Base-by-base conservation (phyloP, 306 rosid genomes). In the Malus sylvestris region DNA sequence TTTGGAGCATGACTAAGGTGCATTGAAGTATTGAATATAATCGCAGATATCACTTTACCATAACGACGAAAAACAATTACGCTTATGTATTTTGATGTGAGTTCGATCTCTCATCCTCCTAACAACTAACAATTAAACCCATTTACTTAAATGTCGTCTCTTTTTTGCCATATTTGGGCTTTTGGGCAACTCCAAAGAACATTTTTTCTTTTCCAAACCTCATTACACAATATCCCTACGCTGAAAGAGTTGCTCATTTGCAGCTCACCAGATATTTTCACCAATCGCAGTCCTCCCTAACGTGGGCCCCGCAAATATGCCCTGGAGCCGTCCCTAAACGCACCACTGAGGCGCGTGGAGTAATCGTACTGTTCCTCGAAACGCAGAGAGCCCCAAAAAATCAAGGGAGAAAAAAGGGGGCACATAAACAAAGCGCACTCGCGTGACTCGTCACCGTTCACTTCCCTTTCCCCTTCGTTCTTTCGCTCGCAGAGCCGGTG, bases 401-500 rank as follows among this genome's bases (percentile, higher is more conserved):
- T 20, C 27, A 60, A 15, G 64, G 15, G 49, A 12, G 22, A 45
- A 14, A 29, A 45, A 46, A 51, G n/a, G 6, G 38, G n/a, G 66
- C 86, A 63, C 65, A 7, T 15, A 9, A 35, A 20, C 70, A 11
- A 81, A 70, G 65, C 86, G 81, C 86, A 85, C 79, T 87, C 55
- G 55, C 25, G 51, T 38, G 33, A 67, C 32, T 59, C 82, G 83
- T 82, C 84, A 73, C 85, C 90, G 87, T 81, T 86, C 81, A 40
- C 79, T 73, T 52, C 77, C 45, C 44, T 40, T 40, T 9, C 44
- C 44, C 12, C 9, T 42, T 51, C 20, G 20, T 51, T 51, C 55
- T 16, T 51, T 15, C 55, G 55, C 61, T 57, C 9, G 19, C 42
- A 77, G 72, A 63, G 80, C 91, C 93, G 91, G 96, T 88, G 90